These are phyloP conservation scores for Drechslerella dactyloides DNA, from an alignment of 2,329 filamentous ascomycete genomes.

Conservation along the genomic window DNA sequence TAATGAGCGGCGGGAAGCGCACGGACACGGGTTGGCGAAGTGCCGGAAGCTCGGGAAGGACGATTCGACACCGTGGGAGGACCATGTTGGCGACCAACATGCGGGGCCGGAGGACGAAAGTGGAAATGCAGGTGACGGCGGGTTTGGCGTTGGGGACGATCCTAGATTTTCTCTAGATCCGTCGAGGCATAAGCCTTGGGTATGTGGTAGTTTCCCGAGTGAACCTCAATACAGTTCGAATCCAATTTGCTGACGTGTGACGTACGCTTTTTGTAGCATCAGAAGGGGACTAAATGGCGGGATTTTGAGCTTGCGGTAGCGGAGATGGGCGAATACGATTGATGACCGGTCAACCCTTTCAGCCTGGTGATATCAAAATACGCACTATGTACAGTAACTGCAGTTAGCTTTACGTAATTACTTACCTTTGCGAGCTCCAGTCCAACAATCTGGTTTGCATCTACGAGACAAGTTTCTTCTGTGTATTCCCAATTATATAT, in stretches of 20 bases:
- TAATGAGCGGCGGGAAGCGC: not conserved
- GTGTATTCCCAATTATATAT: too few species aligned
- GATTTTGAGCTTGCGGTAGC: slow-evolving; percentile 13
- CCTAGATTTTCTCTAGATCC: not conserved
- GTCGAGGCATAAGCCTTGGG: not conserved
- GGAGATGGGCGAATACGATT: slow-evolving; percentile 2
- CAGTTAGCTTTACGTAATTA: too few species aligned
- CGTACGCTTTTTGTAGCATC: slow-evolving; percentile 8
- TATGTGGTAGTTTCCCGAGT: not conserved
- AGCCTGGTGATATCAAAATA: too few species aligned
- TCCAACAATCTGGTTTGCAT: too few species aligned
- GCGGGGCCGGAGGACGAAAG: not conserved
- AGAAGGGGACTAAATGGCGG: slow-evolving; percentile 25
- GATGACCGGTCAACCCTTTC: not conserved
- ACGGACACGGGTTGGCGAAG: not conserved
- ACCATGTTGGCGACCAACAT: not conserved
- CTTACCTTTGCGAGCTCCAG: too few species aligned
- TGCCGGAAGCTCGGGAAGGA: not conserved
- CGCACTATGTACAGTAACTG: too few species aligned
- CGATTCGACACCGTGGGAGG: not conserved
- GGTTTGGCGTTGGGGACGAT: not conserved
- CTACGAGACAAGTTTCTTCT: too few species aligned
- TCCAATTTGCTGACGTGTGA: slow-evolving; percentile 1
- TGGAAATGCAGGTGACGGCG: not conserved
- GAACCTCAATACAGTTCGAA: not conserved